Evolutionary conservation across 2,329 filamentous ascomycete genomes (phyloP).

Genomic region (Simplicillium aogashimaense): DNA sequence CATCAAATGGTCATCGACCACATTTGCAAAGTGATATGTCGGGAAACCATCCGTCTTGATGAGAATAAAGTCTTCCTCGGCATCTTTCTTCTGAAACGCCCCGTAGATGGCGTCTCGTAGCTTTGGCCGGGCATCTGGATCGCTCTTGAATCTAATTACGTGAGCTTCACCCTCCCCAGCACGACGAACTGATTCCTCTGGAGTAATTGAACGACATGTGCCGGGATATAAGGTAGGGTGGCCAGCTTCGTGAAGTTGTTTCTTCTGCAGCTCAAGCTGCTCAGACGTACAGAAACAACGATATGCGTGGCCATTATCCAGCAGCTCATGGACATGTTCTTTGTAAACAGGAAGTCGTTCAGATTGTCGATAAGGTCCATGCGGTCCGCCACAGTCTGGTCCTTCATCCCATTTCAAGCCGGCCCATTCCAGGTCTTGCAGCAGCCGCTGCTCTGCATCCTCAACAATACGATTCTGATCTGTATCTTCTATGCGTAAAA

Average conservation of each 20-base stretch:
- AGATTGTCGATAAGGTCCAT: constrained; percentile 85
- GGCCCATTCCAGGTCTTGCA: constrained; percentile 77
- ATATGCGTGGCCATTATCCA: constrained; percentile 69
- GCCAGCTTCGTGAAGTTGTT: constrained; percentile 44
- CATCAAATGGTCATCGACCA: constrained; percentile 94
- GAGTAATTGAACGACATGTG: constrained; percentile 58
- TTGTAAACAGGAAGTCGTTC: constrained; percentile 67
- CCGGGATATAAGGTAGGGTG: constrained; percentile 42
- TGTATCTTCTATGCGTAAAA: constrained; percentile 89
- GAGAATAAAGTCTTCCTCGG: constrained; percentile 74
- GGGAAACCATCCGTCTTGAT: constrained; percentile 87
- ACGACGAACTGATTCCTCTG: constrained; percentile 59
- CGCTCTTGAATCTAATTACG: constrained; percentile 66
- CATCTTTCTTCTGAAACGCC: constrained; percentile 41
- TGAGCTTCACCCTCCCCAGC: constrained; percentile 60
- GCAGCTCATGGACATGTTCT: constrained; percentile 56
- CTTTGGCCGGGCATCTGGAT: constrained; percentile 41
- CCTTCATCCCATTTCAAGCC: constrained; percentile 93
- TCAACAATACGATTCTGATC: constrained; percentile 80
- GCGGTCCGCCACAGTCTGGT: constrained; percentile 69
- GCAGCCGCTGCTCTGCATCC: constrained; percentile 69
- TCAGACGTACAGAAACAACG: constrained; percentile 82
- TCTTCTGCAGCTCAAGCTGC: constrained; percentile 57
- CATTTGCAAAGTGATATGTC: constrained; percentile 95
- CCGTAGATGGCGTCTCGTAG: constrained; percentile 79